Base-by-base conservation (phyloP, 176 grass and related monocot species). In the Eragrostis nindensis region DNA sequence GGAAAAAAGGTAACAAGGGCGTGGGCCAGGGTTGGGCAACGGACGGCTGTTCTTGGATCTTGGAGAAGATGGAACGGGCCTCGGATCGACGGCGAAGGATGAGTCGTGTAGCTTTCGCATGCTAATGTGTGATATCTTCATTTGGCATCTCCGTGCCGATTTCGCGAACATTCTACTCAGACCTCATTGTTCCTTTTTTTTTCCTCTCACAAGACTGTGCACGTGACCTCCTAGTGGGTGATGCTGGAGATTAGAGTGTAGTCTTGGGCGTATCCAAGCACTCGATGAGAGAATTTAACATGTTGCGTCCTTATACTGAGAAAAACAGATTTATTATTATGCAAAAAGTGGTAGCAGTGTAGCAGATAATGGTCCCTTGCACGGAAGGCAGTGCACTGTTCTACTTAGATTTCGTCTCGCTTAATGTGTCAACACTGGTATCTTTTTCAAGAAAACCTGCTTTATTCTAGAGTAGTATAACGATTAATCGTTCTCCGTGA, bases 41-140 rank as follows among this genome's bases (percentile, higher is more conserved):
- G 87, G 77, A 80, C 82, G 82, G 87, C 70, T 80, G 62, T 30
- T 80, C 3, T 79, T 74, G 62, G 22, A n/a, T n/a, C 4, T 13
- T 22, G 8, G 24, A 50, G 12, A n/a, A 62, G 2, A 69, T n/a
- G 73, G 71, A 32, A 22, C 36, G 27, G 54, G 47, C 27, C 69
- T 17, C 14, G 8, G 42, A 45, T 24, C 12, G 21, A 79, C 18
- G 46, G 78, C 75, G n/a, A 24, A 25, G 30, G 7, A 48, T 32
- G 80, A 56, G 71, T 44, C 61, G 71, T 75, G 81, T 57, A 57
- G 45, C 16, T 74, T 83, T 74, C 70, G 70, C 61, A 14, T 45
- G 3, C 22, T 32, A 49, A 18, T 22, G 60, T 18, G 40, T 52
- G 71, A 39, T 54, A 46, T 19, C 29, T 52, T 14, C 27, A 18